A percentile compares a stretch with the other conserved stretches of the same genome.
Conservation (phyloP, 83 land plant species). For the Thuja plicata region DNA sequence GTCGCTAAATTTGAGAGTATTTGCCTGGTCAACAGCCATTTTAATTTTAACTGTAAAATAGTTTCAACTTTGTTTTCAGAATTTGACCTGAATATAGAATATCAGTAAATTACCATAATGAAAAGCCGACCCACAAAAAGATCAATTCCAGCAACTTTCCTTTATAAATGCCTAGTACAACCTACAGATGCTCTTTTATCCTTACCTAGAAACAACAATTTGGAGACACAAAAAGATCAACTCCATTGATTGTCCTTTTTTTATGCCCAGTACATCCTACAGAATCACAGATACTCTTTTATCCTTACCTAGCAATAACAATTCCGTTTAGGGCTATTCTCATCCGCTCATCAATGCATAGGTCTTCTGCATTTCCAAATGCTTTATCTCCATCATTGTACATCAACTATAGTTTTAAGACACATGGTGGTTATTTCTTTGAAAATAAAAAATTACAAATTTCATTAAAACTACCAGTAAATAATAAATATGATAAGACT, state of each 20-base stretch:
- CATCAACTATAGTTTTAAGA: conserved; percentile 36
- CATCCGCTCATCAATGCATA: conserved; percentile 46
- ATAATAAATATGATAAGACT: neutral
- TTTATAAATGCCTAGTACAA: neutral
- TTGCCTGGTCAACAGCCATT: neutral
- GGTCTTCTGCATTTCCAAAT: conserved; percentile 46
- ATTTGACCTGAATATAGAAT: neutral
- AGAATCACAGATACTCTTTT: neutral
- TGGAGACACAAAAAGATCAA: conserved; percentile 7
- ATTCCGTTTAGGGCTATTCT: conserved; percentile 43
- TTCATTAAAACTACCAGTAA: neutral
- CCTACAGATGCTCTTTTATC: neutral
- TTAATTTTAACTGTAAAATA: neutral
- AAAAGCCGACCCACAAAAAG: neutral
- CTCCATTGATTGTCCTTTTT: neutral
- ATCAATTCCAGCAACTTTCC: neutral
- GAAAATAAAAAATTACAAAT: neutral
- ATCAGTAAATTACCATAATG: neutral
- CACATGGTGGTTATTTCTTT: neutral
- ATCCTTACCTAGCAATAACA: conserved; percentile 40
- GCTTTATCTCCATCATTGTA: conserved; percentile 58
- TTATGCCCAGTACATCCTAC: neutral
- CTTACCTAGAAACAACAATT: conserved; percentile 39
- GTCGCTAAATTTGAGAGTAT: neutral
- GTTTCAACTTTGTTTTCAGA: neutral